Evolutionary conservation across 768 basidiomycete species (phyloP).

Genomic region (Lentinula sp.): DNA sequence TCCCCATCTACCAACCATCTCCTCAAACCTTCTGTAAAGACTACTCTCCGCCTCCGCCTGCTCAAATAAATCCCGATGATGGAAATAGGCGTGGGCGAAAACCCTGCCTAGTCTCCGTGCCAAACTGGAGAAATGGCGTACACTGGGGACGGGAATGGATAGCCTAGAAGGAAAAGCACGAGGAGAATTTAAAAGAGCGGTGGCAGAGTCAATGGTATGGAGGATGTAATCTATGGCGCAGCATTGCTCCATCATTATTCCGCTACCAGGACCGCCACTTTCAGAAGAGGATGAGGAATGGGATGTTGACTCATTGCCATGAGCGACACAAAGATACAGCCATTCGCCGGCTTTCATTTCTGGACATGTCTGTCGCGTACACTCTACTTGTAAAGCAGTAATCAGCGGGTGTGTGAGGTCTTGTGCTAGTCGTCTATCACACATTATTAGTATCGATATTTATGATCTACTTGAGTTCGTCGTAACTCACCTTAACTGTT

Average conservation of each 20-base stretch:
- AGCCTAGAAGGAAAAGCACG: constrained; percentile 89
- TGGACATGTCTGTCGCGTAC: constrained; percentile 80
- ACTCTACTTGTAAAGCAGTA: constrained; percentile 80
- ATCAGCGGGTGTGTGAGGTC: constrained; percentile 84
- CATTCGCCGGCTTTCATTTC: constrained; percentile 99
- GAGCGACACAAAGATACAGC: constrained; percentile 93
- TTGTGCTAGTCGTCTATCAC: constrained; percentile 74
- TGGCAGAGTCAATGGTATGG: constrained; percentile 91
- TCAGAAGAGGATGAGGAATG: not conserved
- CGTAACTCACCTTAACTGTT: constrained; percentile 36
- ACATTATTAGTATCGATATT: not conserved
- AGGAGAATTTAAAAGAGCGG: constrained; percentile 85
- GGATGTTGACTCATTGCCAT: constrained; percentile 58
- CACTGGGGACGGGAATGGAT: constrained; percentile 73
- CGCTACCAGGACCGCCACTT: not conserved
- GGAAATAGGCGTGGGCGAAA: constrained; percentile 95
- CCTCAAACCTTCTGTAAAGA: constrained; percentile 85
- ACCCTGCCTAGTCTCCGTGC: constrained; percentile 90
- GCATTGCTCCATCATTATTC: constrained; percentile 58
- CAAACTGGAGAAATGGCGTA: constrained; percentile 85
- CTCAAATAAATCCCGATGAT: constrained; percentile 88
- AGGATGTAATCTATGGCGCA: constrained; percentile 96
- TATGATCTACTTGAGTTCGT: not conserved
- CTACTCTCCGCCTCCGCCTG: constrained; percentile 89
- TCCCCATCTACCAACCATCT: constrained; percentile 72